Evolutionary conservation across 768 basidiomycete species (phyloP), one percentile per base, ranked within the genome.

Genomic region (Polyporus arcularius): DNA sequence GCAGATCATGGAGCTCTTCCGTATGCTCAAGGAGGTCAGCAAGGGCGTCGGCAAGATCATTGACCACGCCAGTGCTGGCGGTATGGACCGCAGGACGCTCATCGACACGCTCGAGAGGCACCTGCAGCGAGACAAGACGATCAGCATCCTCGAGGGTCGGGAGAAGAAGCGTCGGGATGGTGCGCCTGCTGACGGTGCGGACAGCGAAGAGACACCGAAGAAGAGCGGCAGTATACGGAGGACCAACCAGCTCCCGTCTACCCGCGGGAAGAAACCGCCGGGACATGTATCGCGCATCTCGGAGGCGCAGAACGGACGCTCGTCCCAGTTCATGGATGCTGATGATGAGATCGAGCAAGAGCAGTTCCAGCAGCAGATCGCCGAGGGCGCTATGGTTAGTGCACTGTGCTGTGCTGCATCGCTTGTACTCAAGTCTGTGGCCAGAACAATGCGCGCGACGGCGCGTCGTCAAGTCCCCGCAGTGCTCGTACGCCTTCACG

Each of bases 1-100:
- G 12, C 92, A 97, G 78, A 96, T 96, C 62, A 85, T 91, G 81
- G 95, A 97, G 71, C 75, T 98, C 16, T 98, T 96, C 78, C 82
- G 89, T 66, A 96, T 97, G 94, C 79, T 98, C 55, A 91, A 87
- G 71, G 92, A 96, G 68, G 83, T 90, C 39, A 87, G 89, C 15
- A 85, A 83, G 57, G 88, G 89, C 14, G 83, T 93, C 40, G 89
- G 92, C 57, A 83, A 82, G 62, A 85, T 95, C 60, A 75, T 91
- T 18, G 90, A 74, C 32, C 60, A 58, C 16, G 62, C 88, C 71
- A 80, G 82, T 45, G 73, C 76, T 21, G 82, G 79, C 8, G 73
- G 80, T 8, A 85, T 94, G 85, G 90, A 96, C 68, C 82, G 94
- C 60, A 89, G 88, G 74, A 81, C 86, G 16, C 81, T 98, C 42